Evolutionary conservation across 129 eudicot genomes (phyloP), one percentile per base, ranked within the genome.

Genomic region (Artemisia annua): DNA sequence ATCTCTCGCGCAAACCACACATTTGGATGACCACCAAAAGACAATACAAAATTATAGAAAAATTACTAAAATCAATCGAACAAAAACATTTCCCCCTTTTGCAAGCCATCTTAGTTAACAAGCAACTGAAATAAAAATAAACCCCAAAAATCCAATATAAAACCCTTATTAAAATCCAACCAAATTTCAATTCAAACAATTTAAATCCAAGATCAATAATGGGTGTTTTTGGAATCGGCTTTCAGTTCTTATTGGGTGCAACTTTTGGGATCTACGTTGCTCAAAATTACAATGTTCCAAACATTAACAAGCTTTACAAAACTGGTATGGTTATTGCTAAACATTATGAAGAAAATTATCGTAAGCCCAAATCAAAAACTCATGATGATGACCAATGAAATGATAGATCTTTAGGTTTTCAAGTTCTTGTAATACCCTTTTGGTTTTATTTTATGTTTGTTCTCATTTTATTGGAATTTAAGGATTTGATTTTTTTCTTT

Each of bases 231-330:
- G 71, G 65, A 71, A 79, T 70, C 78, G 16, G 67, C 67, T 80
- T 86, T 28, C 22, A 75, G 2, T 86, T 86, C 79, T 80, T 80
- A 74, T 8, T 77, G 46, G 91, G 91, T 10, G 63, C 91, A 43
- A 79, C 81, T 30, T 80, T 69, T 48, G 91, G 90, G 73, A 62
- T 86, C 78, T 86, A 80, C 70, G 67, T 86, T 20, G 91, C 87
- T 35, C 91, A 86, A 52, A 86, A 83, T 39, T 83, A 86, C 74
- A 52, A 83, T 53, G 87, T 86, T 39, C 91, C 91, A 0, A 61
- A 71, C 63, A 39, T 77, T 4, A 63, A 74, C 55, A 80, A 69
- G 72, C 76, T 75, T 48, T 69, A 63, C 71, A 63, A 70, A 12
- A 69, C 66, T 20, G 77, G 73, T 8, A 18, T 69, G 30, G 77